Evolutionary conservation across 495 filamentous ascomycete species (phyloP), one percentile per base, ranked within the genome.

Genomic region (Neurospora sp.): DNA sequence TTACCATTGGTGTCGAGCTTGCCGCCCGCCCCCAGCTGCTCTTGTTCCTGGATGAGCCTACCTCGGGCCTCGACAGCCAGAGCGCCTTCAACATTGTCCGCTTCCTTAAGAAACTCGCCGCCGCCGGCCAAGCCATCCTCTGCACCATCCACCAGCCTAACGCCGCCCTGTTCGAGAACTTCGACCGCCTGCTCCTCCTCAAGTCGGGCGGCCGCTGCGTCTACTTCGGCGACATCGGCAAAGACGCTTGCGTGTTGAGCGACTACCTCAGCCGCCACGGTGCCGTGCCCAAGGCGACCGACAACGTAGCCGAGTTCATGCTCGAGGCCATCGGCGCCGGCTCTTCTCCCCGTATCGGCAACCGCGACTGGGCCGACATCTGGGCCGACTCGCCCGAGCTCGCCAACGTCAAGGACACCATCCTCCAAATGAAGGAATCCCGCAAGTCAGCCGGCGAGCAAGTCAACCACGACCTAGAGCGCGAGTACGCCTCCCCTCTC

Each of bases 141-240:
- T 94, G 92, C 81, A 97, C 94, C 0, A 98, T 97, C 75, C 94
- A 97, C 80, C 94, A 98, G 76, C 94, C 94, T 18, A 92, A 92
- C 77, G 89, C 92, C 4, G 91, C 92, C 0, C 85, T 98, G 0
- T 97, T 98, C 75, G 90, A 96, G 78, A 91, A 92, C 75, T 93
- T 86, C 77, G 92, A 94, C 77, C 86, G 88, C 10, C 81, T 95
- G 1, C 82, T 95, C 4, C 83, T 93, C 0, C 86, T 95, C 18
- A 87, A 90, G 73, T 83, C 83, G 35, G 92, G 91, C 11, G 92
- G 92, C 2, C 87, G 90, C 59, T 90, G 86, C n/a, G 90, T 92
- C 11, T 95, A 93, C 82, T 92, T 91, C 76, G 92, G 92, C 54
- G 82, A 86, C 23, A 85, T 87, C 42, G 85, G 85, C 44, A 79